Base-by-base conservation (phyloP, 2,329 filamentous ascomycete species). In the Fusarium sp. region DNA sequence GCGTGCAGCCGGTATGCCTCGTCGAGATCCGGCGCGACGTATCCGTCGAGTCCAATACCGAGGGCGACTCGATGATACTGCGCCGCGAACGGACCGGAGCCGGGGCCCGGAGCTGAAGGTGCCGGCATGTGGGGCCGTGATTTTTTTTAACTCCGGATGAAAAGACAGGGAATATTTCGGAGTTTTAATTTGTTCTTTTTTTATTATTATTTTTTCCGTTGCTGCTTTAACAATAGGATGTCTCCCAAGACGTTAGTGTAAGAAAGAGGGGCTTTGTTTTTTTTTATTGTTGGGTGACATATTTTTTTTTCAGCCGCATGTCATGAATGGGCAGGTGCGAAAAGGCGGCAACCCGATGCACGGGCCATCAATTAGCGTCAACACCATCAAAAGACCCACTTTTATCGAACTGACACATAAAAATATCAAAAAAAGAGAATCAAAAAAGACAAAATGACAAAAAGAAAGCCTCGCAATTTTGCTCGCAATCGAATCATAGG, bases 181-280 rank as follows among this genome's bases (percentile, higher is more conserved):
- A 24, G 33, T n/a, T 46, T 46, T 5, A 24, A 8, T 46, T 46
- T 7, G 12, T 5, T 42, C 17, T 6, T 27, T 24, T 56, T 56
- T 35, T 12, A 10, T 24, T 22, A 35, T 35, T 33, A 31, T 49
- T 49, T 44, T 74, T 71, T 64, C 33, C 40, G 64, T 74, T 74
- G 75, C 75, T 77, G 75, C 74, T 77, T 77, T 72, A 69, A 71
- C 46, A 31, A 14, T 51, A 0, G 46, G 46, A 60, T 35, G 40
- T 35, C 24, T 51, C 33, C 56, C 11, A 31, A 12, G 7, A 10
- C 20, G n/a, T 33, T 33, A 51, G 36, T 11, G 36, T 27, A 20
- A 42, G 42, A 57, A 59, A 24, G 71, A 73, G 64, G 67, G 71
- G 57, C 62, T 53, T 56, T 53, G n/a, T 24, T 35, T 56, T n/a